Conservation (phyloP, 2,329 filamentous ascomycete species). For the Epichloe bromicola region DNA sequence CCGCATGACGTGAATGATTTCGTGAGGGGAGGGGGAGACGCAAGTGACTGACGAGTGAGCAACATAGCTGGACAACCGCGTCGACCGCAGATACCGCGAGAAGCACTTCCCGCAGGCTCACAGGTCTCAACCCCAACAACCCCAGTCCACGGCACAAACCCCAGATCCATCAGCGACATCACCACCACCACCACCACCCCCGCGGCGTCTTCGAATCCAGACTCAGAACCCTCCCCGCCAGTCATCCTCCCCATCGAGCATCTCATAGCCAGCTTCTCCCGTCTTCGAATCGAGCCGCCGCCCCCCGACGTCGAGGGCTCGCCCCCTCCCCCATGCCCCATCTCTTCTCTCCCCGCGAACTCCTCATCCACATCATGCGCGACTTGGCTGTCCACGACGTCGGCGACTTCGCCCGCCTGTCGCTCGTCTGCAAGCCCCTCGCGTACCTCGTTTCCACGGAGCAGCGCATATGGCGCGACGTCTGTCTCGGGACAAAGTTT, state of each 20-base stretch:
- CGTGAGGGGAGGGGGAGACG: too few relatives aligned
- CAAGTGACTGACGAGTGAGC: too few relatives aligned
- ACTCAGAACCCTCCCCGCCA: slow-evolving; percentile 7
- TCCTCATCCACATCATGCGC: slow-evolving; percentile 65
- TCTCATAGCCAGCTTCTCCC: slow-evolving; percentile 64
- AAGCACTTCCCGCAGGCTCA: slow-evolving; percentile 62
- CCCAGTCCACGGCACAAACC: slow-evolving; percentile 27
- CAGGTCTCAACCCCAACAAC: slow-evolving; percentile 22
- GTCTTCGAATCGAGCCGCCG: slow-evolving; percentile 52
- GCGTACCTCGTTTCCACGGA: slow-evolving; percentile 78
- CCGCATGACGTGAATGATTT: neutral
- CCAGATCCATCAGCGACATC: slow-evolving; percentile 9
- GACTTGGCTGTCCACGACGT: slow-evolving; percentile 64
- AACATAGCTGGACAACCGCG: slow-evolving; percentile 61
- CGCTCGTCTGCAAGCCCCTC: slow-evolving; percentile 74
- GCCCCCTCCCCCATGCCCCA: slow-evolving; percentile 61
- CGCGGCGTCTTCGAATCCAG: neutral
- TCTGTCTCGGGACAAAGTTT: slow-evolving; percentile 57
- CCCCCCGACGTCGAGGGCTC: slow-evolving; percentile 62
- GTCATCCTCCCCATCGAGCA: slow-evolving; percentile 45
- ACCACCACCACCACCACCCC: too few relatives aligned
- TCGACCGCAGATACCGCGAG: slow-evolving; percentile 77
- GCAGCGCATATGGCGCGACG: slow-evolving; percentile 70
- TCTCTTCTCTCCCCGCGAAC: slow-evolving; percentile 71
- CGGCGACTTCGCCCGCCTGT: slow-evolving; percentile 59